Base-by-base conservation (phyloP, 1,139 yeast species). In the Hansenula lynferdii region DNA sequence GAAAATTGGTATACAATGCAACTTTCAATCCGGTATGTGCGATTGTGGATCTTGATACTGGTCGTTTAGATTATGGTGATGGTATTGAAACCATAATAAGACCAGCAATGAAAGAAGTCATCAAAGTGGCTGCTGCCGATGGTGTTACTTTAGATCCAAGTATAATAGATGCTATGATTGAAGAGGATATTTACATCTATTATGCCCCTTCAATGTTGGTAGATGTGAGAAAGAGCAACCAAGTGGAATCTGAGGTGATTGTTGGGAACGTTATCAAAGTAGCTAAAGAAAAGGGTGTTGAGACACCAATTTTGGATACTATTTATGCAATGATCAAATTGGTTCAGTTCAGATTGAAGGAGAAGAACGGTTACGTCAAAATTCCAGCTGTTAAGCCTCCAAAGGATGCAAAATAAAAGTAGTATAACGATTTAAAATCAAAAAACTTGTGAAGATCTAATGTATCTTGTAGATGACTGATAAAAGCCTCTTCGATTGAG, bases 181-280 rank as follows among this genome's bases (percentile, higher is more conserved):
- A 72, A 49, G 67, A 76, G 31, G 84, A 82, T 42, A 84, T 78
- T 49, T 85, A 85, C 5, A 61, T 69, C 24, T 79, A 76, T 63
- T 82, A 80, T 55, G 62, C 72, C 28, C 92, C 92, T 1, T 80
- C 89, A 16, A 83, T 82, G 89, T 70, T 77, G 48, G 78, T 84
- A 11, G 95, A 84, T 57, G 67, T 72, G 23, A 71, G 84, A 42
- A 81, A 82, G 58, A 77, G 78, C 17, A 83, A 82, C 50, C 78
- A 80, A 42, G 70, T 83, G 53, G 95, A 85, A 58, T 62, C 80
- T 38, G 89, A 83, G 53, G 77, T 76, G 18, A 79, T 85, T 44
- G 62, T 84, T 39, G 90, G 92, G 2, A 83, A 80, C 54, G 87
- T 92, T 0, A 60, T 85, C 46, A 67, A 69, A 31, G 64, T 78